Evolutionary conservation across 257 asterid genomes (phyloP), one percentile per base, ranked within the genome.

Genomic region (Solanum chilense): DNA sequence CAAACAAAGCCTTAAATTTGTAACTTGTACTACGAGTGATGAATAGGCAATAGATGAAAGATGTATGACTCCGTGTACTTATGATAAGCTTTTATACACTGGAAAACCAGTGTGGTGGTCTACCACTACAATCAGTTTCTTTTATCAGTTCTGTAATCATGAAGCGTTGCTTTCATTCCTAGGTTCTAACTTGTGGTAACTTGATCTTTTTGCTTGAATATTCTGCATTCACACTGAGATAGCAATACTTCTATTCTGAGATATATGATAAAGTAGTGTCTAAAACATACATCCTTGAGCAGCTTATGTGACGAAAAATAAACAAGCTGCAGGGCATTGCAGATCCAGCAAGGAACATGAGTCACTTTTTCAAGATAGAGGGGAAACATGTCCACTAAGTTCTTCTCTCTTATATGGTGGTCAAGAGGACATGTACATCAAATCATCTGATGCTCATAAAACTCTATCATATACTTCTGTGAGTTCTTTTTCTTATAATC

Each of bases 331-430:
- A 69, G 68, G 86, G 76, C 86, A 82, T 80, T 52, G 82, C 56
- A 49, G 76, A 81, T 64, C 84, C 33, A 81, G 87, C 86, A 89
- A 77, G 86, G 90, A 86, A 77, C 82, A 84, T 45, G 85, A 58
- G 39, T 76, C 93, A 25, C 81, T 56, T 77, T 90, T 91, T 80
- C 90, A 85, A 85, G 92, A 90, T 73, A 86, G 71, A 84, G 58
- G 86, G 1, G 91, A 86, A 76, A 93, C 94, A 33, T 90, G 91
- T 76, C 93, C 94, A 21, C 90, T 92, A 33, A 90, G 94, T 87
- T 91, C 94, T 42, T 91, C 95, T 62, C 87, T 92, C 87, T 90
- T 90, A 90, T 92, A 92, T 77, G 93, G 94, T 47, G 91, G 93
- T 15, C 90, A 86, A 90, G 94, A 90, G 88, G 94, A 92, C 86